Evolutionary conservation across 2,329 filamentous ascomycete species (phyloP).

Genomic region (Fusarium chaquense): DNA sequence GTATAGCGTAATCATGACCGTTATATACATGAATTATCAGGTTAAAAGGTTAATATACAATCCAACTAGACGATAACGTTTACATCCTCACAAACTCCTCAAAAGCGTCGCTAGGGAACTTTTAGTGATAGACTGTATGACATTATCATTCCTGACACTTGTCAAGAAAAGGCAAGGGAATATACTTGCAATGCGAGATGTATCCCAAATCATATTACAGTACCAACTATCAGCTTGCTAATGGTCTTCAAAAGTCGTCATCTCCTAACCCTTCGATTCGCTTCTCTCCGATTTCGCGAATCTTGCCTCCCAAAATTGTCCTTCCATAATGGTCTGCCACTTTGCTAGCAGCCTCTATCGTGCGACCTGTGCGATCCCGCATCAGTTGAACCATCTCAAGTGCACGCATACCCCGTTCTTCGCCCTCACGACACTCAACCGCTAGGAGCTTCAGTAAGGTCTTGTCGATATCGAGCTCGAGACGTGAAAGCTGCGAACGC

Average conservation of each 20-base stretch:
- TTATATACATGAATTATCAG: too few relatives aligned
- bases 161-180: neutral
- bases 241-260: constrained; percentile 57
- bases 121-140: neutral
- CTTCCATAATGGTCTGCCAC: constrained; percentile 88
- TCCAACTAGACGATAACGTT: neutral
- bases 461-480: constrained; percentile 91
- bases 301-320: constrained; percentile 87
- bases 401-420: constrained; percentile 94
- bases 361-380: constrained; percentile 84
- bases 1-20: too few relatives aligned
- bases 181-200: constrained; percentile 6
- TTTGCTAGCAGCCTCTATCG: constrained; percentile 92
- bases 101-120: neutral
- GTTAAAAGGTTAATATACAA: neutral
- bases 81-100: neutral
- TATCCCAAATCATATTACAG: constrained; percentile 1
- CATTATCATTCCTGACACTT: neutral
- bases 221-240: neutral
- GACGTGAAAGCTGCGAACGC: constrained; percentile 73
- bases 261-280: constrained; percentile 71
- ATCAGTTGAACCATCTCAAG: constrained; percentile 90
- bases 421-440: constrained; percentile 89
- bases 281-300: constrained; percentile 83
- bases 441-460: constrained; percentile 88